Base-by-base conservation (phyloP, 75 land plant species). In the Cupressus sempervirens region DNA sequence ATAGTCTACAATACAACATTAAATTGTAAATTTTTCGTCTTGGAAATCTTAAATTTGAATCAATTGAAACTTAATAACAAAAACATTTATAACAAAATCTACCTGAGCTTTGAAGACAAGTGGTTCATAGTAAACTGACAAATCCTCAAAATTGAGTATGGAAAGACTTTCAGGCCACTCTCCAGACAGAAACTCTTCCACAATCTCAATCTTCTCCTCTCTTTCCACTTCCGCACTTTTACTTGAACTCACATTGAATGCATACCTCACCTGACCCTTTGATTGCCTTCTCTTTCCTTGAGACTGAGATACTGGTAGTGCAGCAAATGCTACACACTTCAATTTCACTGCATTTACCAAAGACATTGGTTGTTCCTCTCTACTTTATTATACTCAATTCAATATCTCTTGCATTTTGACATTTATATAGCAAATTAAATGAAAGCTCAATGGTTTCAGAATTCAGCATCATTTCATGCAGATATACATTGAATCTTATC, bases 51-150 rank as follows among this genome's bases (percentile, higher is more conserved):
- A n/a, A n/a, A n/a, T n/a, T n/a, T n/a, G n/a, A n/a, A n/a, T n/a
- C n/a, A n/a, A n/a, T n/a, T n/a, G n/a, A n/a, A n/a, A n/a, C n/a
- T n/a, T n/a, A n/a, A n/a, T n/a, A n/a, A n/a, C n/a, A 23, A 58
- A 58, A 20, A 5, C 26, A 29, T 40, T 16, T 40, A 77, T 23
- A 77, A 77, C 0, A 8, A 26, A 77, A 77, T 43, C 36, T 32
- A 84, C 85, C 85, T 84, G 83, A 32, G 35, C 85, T 29, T 84
- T 84, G 85, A 84, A 84, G 20, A 84, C 23, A 4, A 34, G 36
- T 15, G 85, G 40, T 32, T 41, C 85, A 52, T 43, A 84, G 26
- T 84, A 79, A 35, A 30, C 54, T 32, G 85, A 84, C 81, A 84
- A 15, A 77, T 77, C 80, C 80, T 77, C 80, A 77, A 77, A 77